Conservation (phyloP, 768 basidiomycete species). For the Leccinum variicolor region DNA sequence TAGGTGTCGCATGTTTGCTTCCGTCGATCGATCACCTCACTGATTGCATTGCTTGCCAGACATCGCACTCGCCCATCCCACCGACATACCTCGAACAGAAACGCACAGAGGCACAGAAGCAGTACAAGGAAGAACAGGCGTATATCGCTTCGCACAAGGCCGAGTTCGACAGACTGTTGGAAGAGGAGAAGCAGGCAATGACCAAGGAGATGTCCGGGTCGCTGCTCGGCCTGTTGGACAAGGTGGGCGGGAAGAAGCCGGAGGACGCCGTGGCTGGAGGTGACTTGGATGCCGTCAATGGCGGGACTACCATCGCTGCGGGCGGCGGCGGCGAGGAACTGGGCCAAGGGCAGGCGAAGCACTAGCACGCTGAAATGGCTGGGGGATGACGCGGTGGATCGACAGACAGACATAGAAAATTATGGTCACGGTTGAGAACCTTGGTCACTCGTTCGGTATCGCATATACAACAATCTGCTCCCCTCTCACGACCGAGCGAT, state of each 20-base stretch:
- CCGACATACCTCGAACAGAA: conserved; percentile 53
- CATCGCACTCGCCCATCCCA: conserved; percentile 33
- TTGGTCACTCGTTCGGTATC: background rate
- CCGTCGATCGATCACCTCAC: background rate
- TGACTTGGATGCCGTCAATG: background rate
- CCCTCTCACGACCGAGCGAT: background rate
- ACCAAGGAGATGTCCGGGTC: conserved; percentile 46
- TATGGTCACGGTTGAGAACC: background rate
- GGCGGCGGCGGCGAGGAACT: background rate
- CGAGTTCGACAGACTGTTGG: conserved; percentile 47
- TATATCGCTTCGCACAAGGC: conserved; percentile 50
- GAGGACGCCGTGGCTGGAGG: background rate
- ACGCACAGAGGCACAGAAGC: conserved; percentile 46
- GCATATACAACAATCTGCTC: background rate
- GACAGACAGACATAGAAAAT: background rate
- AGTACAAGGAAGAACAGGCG: conserved; percentile 51
- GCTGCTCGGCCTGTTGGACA: conserved; percentile 32
- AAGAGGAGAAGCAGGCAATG: conserved; percentile 50
- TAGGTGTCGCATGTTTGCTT: conserved; percentile 9
- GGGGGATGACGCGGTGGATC: background rate
- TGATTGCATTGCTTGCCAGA: conserved; percentile 6
- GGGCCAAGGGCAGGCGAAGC: background rate
- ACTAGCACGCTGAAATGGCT: background rate
- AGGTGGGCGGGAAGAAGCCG: conserved; percentile 20
- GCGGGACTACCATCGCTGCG: background rate